Base-by-base conservation (phyloP, 129 eudicot species). In the Chrysanthemum lavandulifolium region DNA sequence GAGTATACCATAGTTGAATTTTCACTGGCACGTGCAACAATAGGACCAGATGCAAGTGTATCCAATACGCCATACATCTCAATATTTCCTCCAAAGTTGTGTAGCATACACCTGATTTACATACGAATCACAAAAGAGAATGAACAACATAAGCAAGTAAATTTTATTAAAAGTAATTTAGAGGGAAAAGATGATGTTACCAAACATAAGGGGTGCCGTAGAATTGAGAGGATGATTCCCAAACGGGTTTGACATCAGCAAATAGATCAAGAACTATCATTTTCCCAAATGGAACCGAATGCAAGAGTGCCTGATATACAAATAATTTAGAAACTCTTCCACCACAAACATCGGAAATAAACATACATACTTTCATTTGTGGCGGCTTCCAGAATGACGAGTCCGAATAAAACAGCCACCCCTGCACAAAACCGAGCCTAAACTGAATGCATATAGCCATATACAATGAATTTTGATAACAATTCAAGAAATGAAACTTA, bases 261-360 rank as follows among this genome's bases (percentile, higher is more conserved):
- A 94, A 94, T 65, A 94, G 81, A 82, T 94, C 99, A 82, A 94
- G 97, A 81, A 94, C 99, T 79, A 90, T 86, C 97, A 94, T 94
- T 87, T 94, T 94, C 77, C 99, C 96, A 78, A 80, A 85, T 16
- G 99, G 99, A 73, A 94, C 99, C 5, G 97, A 94, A 81, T 90
- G 99, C 62, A 94, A 84, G 74, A 94, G 99, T 25, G 96, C 99
- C 99, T 94, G 89, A 75, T 58, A 71, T 50, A 47, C 21, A 68
- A 69, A 67, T 25, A 23, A 33, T 49, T 62, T 65, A 33, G 57
- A 48, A 43, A 6, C 16, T 68, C 2, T 61, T 80, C 19, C 8
- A 11, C 58, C 23, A 16, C n/a, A 69, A 58, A 29, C 31, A 18
- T 9, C 18, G 16, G 31, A 29, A 67, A 23, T 21, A 33, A 61